These are phyloP conservation scores for Leccinum aurantiacum DNA, from an alignment of 768 basidiomycete species.

Conservation along the genomic window DNA sequence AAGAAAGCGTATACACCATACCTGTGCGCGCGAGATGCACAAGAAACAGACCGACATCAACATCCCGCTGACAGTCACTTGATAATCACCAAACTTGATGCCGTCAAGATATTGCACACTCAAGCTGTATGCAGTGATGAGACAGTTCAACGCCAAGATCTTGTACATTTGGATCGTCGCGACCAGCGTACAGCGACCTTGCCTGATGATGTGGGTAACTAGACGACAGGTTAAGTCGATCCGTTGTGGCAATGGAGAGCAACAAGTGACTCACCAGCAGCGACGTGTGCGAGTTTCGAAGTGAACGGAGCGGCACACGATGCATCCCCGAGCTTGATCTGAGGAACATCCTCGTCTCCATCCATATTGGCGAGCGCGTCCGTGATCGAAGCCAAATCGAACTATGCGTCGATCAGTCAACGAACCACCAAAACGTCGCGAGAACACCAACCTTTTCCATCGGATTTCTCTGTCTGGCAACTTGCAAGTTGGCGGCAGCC, in stretches of 20 bases:
- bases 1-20: conserved; percentile 36
- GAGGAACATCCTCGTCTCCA: conserved; percentile 90
- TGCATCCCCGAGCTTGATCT: conserved; percentile 99
- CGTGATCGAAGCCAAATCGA: conserved; percentile 76
- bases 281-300: conserved; percentile 95
- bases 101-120: conserved; percentile 98
- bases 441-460: conserved; percentile 74
- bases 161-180: conserved; percentile 99
- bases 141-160: conserved; percentile 94
- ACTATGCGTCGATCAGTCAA: conserved; percentile 44
- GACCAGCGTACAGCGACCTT: conserved; percentile 97
- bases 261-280: conserved; percentile 69
- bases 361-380: conserved; percentile 91
- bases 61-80: conserved; percentile 89
- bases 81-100: conserved; percentile 99
- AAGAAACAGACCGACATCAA: conserved; percentile 99
- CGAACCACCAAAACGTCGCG: not conserved
- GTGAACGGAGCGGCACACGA: conserved; percentile 99
- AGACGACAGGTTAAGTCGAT: conserved; percentile 3
- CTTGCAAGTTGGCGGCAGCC: conserved; percentile 63
- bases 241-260: not conserved
- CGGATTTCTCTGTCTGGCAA: conserved; percentile 78
- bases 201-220: conserved; percentile 97
- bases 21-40: conserved; percentile 97
- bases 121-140: conserved; percentile 98